These are phyloP conservation scores for Rhizophagus prolifer DNA, from an alignment of 192 early-diverging fungal genomes.

Conservation along the genomic window DNA sequence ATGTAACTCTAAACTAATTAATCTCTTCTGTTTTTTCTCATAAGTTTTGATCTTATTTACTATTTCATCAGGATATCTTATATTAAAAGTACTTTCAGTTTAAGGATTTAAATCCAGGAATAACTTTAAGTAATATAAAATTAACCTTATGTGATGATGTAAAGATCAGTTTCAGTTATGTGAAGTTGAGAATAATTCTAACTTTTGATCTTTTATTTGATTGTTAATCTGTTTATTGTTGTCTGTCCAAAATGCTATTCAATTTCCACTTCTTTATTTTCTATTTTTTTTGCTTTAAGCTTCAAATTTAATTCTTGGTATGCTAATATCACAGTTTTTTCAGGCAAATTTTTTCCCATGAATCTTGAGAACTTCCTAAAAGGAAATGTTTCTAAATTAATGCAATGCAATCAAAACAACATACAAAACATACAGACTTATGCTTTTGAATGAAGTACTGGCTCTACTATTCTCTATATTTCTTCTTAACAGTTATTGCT, in stretches of 20 bases:
- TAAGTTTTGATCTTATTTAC: slow-evolving; percentile 29
- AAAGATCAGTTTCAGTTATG: slow-evolving; percentile 30
- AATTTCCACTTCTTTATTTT: neutral
- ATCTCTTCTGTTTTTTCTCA: slow-evolving; percentile 12
- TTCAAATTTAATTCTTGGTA: slow-evolving; percentile 18
- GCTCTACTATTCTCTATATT: slow-evolving; percentile 23
- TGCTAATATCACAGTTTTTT: slow-evolving; percentile 13
- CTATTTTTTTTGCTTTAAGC: neutral
- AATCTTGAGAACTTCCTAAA: slow-evolving; percentile 19
- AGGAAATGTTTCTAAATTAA: slow-evolving; percentile 22
- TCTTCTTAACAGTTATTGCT: slow-evolving; percentile 12
- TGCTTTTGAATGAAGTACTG: slow-evolving; percentile 27
- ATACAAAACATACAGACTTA: slow-evolving; percentile 19
- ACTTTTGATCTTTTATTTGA: neutral
- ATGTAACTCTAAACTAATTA: slow-evolving; percentile 22
- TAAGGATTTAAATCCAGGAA: slow-evolving; percentile 26
- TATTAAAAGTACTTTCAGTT: slow-evolving; percentile 25
- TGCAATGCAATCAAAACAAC: slow-evolving; percentile 17
- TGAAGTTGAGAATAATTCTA: slow-evolving; percentile 17
- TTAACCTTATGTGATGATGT: slow-evolving; percentile 18
- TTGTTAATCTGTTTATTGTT: slow-evolving; percentile 13
- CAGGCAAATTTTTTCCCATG: slow-evolving; percentile 7
- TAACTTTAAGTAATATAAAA: slow-evolving; percentile 21
- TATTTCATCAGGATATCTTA: slow-evolving; percentile 27
- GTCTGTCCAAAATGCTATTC: slow-evolving; percentile 15